Base-by-base conservation (phyloP, 1,284 basidiomycete species). In the Marasmius sp. region DNA sequence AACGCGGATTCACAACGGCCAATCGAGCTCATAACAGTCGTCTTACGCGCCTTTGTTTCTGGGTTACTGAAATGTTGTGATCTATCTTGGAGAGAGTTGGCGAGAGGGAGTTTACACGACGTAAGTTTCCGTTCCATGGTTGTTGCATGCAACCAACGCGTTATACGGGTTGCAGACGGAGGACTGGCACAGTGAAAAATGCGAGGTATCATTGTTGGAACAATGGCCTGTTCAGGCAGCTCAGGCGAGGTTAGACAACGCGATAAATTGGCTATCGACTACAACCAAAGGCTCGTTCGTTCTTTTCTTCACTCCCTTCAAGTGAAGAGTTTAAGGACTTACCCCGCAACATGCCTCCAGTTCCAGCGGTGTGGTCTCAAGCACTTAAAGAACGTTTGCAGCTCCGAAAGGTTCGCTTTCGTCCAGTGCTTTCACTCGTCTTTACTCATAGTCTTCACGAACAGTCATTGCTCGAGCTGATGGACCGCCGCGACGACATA, bases 141-240 rank as follows among this genome's bases (percentile, higher is more conserved):
- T 20, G 48, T 55, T 56, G 33, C 14, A 33, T 34, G 12, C 51
- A 60, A 33, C 50, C 50, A 34, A 67, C 52, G 63, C 49, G 64
- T 54, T 62, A 53, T 37, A 47, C 57, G 64, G 49, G 54, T 66
- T 55, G 57, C 70, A 93, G 91, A 81, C 86, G 59, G 95, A 97
- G 79, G 95, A 96, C 70, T 93, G 89, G 85, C 89, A 92, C 71
- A 83, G 88, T 60, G 94, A 96, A 67, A 94, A 95, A 76, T 91
- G 88, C 67, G 93, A 94, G 18, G 80, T 94, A 0, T 87, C 87
- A 0, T 77, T 95, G n/a, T 77, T 88, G 20, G 92, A 96, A 73
- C 81, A 82, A 1, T 76, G 90, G 36, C 82, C 85, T n/a, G 80
- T 85, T 3, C 79, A 81, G 57, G 81, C 83, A 56, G 76, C 91